These are phyloP conservation scores for Eremomyces bilateralis DNA, from an alignment of 495 filamentous ascomycete species.

Conservation along the genomic window DNA sequence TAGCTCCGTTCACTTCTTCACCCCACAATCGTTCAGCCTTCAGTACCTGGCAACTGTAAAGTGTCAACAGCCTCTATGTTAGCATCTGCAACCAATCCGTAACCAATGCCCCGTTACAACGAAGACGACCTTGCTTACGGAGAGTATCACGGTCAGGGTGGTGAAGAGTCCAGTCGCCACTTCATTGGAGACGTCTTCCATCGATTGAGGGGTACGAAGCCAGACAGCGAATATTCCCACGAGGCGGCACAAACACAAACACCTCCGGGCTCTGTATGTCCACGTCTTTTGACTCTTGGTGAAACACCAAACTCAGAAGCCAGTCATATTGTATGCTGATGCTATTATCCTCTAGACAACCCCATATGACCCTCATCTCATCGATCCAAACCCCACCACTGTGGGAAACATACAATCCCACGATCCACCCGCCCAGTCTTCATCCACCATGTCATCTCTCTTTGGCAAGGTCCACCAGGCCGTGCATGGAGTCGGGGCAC, in stretches of 20 bases:
- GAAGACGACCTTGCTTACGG: conserved; percentile 36
- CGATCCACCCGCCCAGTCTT: conserved; percentile 14
- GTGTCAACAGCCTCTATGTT: too few species aligned
- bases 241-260: neutral
- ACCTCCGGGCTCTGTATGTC: neutral
- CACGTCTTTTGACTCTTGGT: neutral
- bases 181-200: conserved; percentile 32
- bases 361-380: neutral
- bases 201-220: conserved; percentile 13
- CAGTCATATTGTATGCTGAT: neutral
- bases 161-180: conserved; percentile 26
- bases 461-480: conserved; percentile 34
- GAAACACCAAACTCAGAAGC: neutral
- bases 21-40: too few species aligned
- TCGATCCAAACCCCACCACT: neutral
- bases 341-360: neutral
- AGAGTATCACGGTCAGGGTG: conserved; percentile 22
- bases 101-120: too few species aligned
- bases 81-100: too few species aligned
- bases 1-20: too few species aligned
- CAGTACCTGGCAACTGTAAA: too few species aligned
- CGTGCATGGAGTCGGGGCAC: conserved; percentile 28
- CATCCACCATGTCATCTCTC: conserved; percentile 22
- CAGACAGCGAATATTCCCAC: too few species aligned
- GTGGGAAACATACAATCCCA: conserved; percentile 7